Evolutionary conservation across 2,329 filamentous ascomycete genomes (phyloP), one percentile per base, ranked within the genome.

Genomic region (Tympanopsis confertula): DNA sequence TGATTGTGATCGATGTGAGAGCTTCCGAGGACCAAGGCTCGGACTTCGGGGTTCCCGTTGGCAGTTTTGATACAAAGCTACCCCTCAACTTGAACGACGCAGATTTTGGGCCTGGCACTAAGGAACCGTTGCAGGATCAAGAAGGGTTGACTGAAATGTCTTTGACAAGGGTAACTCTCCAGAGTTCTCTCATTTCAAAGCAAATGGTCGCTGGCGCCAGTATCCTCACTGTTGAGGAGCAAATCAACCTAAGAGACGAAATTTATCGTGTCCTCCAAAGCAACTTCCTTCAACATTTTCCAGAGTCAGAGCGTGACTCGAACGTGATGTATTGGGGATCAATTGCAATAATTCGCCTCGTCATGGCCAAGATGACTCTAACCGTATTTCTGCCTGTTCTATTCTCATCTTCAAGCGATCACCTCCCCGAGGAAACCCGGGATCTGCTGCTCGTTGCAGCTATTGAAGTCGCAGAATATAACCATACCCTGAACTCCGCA

Each of bases 1-100:
- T 82, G 2, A 63, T 70, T 32, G 63, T 75, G 3, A 50, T 81
- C 2, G 78, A 83, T 42, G 59, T 72, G 5, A 63, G 71, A n/a
- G 65, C 70, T 0, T 69, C 74, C 3, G 74, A 78, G 42, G 70
- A 77, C 19, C 70, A 74, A 32, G 74, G 73, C 2, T 67, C 65
- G 3, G 68, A 65, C 15, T 51, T 71, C 14, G 65, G 58, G 1
- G 64, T 74, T 1, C 49, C 60, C 1, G 55, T 61, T 12, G 51
- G 56, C 5, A 61, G 56, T 5, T 72, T 66, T 28, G 71, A 78
- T 43, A 75, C 72, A 0, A 60, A 59, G 28, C 52, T 69, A 4
- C 74, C 75, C 0, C 51, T 69, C 5, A 78, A 78, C 44, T 57
- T 79, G 41, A 74, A 78, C 47, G 72, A 77, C 40, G 43, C 45